These are phyloP conservation scores for Paecilomyces sp. DNA, from an alignment of 2,329 filamentous ascomycete genomes.

Conservation along the genomic window DNA sequence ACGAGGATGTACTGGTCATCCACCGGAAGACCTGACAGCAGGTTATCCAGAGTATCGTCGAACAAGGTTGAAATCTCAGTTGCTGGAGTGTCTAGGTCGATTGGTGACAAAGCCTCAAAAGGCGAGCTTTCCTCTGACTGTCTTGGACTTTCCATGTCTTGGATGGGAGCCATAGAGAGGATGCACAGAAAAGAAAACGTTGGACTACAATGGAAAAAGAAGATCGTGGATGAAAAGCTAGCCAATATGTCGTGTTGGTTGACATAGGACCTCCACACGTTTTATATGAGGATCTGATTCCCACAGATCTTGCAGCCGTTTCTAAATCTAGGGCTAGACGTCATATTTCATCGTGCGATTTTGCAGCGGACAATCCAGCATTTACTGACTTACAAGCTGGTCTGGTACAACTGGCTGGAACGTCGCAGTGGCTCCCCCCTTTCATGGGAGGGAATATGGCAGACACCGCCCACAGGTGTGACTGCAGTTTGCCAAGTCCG, in stretches of 20 bases:
- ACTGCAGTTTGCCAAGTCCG: background rate
- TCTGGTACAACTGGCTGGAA: background rate
- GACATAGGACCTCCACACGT: slow-evolving; percentile 13
- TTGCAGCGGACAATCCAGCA: background rate
- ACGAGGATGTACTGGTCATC: slow-evolving; percentile 36
- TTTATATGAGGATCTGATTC: slow-evolving; percentile 10
- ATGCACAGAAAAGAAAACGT: background rate
- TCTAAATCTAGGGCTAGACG: slow-evolving; percentile 9
- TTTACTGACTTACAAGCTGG: background rate
- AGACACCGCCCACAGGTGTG: background rate
- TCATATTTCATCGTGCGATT: background rate
- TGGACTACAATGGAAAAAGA: background rate
- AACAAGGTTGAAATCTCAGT: slow-evolving; percentile 41
- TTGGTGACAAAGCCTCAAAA: slow-evolving; percentile 20
- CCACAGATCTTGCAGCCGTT: slow-evolving; percentile 1
- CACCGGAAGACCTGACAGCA: slow-evolving; percentile 31
- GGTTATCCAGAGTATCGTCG: slow-evolving; percentile 36
- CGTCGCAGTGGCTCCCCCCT: background rate
- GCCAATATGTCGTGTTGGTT: background rate
- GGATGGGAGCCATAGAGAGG: too few species aligned
- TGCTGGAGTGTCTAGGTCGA: slow-evolving; percentile 32
- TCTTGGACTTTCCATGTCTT: slow-evolving; percentile 20
- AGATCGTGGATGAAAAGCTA: background rate
- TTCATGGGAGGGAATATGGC: background rate
- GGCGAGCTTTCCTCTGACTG: slow-evolving; percentile 25